Percentiles rank a stretch among this genome's conserved stretches.
Conservation (phyloP, 306 rosid genomes). For the Vigna angularis region DNA sequence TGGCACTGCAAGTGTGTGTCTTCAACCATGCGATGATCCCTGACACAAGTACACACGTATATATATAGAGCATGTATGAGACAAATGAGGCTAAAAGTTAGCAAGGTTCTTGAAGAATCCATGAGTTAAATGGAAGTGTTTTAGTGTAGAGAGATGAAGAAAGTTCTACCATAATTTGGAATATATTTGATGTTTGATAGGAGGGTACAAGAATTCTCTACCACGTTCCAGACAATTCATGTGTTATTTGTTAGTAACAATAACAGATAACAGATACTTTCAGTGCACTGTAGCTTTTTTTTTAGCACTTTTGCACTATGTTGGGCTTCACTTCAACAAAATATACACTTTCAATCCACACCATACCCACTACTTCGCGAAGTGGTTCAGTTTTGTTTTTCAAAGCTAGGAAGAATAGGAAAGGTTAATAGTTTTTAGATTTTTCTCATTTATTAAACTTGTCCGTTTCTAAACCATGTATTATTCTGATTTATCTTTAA, state of each 20-base stretch:
- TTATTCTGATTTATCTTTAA: too few relatives aligned
- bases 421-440: too few relatives aligned
- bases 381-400: too few relatives aligned
- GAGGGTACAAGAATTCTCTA: constrained; percentile 43
- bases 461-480: too few relatives aligned
- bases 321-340: background rate
- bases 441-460: too few relatives aligned
- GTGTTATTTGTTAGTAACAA: background rate
- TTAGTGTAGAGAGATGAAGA: constrained; percentile 39
- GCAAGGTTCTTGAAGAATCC: constrained; percentile 46
- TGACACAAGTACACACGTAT: background rate
- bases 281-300: background rate
- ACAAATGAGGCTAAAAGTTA: background rate
- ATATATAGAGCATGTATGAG: constrained; percentile 37
- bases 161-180: constrained; percentile 45
- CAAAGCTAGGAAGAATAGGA: too few relatives aligned
- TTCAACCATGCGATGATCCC: background rate
- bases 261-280: background rate
- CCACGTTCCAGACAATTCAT: constrained; percentile 50
- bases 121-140: background rate
- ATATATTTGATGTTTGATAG: background rate
- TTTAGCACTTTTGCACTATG: background rate
- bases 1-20: background rate
- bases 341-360: too few relatives aligned
- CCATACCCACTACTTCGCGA: too few relatives aligned